Evolutionary conservation across 1,284 basidiomycete species (phyloP).

Genomic region (Lentinula novae-zelandiae): DNA sequence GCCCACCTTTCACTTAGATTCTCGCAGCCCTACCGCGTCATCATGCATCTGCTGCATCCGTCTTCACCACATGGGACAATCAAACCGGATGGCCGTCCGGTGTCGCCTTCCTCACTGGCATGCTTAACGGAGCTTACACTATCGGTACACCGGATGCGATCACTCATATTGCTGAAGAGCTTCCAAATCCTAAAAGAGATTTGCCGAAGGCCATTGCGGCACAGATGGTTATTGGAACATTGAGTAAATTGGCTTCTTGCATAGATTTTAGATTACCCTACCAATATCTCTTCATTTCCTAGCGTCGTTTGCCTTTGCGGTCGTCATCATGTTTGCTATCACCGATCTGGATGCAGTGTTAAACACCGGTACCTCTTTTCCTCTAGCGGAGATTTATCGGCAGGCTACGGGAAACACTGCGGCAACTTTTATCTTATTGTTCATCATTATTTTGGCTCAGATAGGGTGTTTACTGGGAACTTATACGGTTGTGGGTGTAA

Average conservation of each 20-base stretch:
- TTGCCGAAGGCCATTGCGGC: slow-evolving; percentile 1
- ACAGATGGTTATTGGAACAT: slow-evolving; percentile 4
- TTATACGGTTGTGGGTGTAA: not conserved
- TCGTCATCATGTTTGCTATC: slow-evolving; percentile 6
- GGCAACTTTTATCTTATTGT: not conserved
- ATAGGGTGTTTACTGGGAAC: not conserved
- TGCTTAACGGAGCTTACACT: slow-evolving; percentile 5
- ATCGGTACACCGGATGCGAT: slow-evolving; percentile 6
- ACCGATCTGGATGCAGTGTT: slow-evolving; percentile 2
- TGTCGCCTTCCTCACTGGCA: slow-evolving; percentile 3
- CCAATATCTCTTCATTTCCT: not conserved
- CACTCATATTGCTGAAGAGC: slow-evolving; percentile 1
- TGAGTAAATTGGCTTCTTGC: not conserved
- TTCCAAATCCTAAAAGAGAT: not conserved
- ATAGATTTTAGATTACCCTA: not conserved
- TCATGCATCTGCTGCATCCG: slow-evolving; percentile 3
- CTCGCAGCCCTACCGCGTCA: not conserved
- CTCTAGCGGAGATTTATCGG: slow-evolving; percentile 1
- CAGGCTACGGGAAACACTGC: slow-evolving; percentile 1
- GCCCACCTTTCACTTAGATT: not conserved
- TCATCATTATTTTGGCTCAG: slow-evolving; percentile 1
- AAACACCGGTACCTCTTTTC: not conserved
- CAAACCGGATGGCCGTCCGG: slow-evolving; percentile 5
- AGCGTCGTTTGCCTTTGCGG: slow-evolving; percentile 1
- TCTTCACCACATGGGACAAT: slow-evolving; percentile 1